Evolutionary conservation across 208 protist genomes (phyloP), one percentile per base, ranked within the genome.

Genomic region (Herpetomonas samuelpessoai): DNA sequence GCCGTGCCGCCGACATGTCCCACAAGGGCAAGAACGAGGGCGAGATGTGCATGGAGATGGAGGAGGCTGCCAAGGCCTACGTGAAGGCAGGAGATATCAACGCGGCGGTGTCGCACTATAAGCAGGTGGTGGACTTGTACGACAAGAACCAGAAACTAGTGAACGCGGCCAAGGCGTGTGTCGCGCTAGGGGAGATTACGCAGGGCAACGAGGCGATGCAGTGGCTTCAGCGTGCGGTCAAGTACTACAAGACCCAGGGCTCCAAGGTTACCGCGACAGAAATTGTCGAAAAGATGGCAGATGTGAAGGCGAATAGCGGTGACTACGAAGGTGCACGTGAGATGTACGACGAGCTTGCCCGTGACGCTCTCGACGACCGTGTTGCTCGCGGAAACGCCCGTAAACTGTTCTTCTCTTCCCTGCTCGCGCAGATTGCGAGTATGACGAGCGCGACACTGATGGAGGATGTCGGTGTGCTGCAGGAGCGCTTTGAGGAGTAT

Each of bases 401-500:
- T 24, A 91, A 89, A 59, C 68, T 92, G 10, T 87, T 96, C 62
- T 96, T 93, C 49, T 83, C 62, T n/a, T 69, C 86, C 6, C 75
- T 96, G 30, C 63, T 96, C 47, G 71, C 80, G 49, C 77, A 88
- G 24, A 68, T 96, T 22, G 86, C 89, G 19, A 64, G 41, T n/a
- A 82, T 93, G 70, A 91, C 66, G 21, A 60, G 66, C 29, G 65
- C 67, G 31, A 75, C 62, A 7, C 49, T 92, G 57, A 71, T 79
- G 65, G 86, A 91, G 61, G 81, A 81, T 22, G 73, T 85, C 0
- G 79, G 68, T 12, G 73, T 59, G 31, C 67, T 96, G 51, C 56
- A 88, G 57, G 83, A 92, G 74, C 83, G 74, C 52, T 96, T 96
- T 58, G 68, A 81, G 16, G 78, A 86, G 50, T 93, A 88, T 49